phyloP scores from a whole-genome alignment of 2,329 filamentous ascomycete species.

The Neonectria faginata region DNA sequence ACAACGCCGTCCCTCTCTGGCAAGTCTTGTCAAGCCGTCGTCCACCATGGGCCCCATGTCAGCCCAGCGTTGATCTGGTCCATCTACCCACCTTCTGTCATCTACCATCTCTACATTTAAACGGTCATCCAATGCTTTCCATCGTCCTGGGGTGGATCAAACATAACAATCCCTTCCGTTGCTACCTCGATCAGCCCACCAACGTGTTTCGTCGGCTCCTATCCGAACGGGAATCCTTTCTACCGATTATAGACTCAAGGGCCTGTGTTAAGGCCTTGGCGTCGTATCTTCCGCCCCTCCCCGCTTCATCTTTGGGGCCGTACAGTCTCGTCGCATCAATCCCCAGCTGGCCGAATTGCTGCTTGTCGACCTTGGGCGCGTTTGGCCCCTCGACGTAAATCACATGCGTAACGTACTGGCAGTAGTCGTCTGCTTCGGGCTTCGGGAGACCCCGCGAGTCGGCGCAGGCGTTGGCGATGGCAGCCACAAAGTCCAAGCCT shows the following conservation, averaged over 20 bases:
- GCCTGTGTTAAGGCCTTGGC: constrained; percentile 78
- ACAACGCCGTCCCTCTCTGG: too few relatives aligned
- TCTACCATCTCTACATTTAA: not conserved
- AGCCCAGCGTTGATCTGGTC: not conserved
- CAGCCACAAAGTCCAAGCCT: constrained; percentile 83
- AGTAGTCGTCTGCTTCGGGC: constrained; percentile 62
- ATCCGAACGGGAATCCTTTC: constrained; percentile 52
- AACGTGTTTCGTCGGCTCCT: constrained; percentile 60
- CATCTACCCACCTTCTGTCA: not conserved
- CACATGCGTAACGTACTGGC: constrained; percentile 83
- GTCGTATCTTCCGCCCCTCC: constrained; percentile 75
- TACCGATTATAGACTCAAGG: constrained; percentile 81
- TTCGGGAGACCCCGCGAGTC: constrained; percentile 68
- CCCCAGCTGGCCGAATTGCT: constrained; percentile 71
- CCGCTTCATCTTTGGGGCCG: constrained; percentile 66
- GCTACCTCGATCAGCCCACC: constrained; percentile 43
- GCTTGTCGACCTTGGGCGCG: constrained; percentile 77
- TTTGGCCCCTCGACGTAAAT: constrained; percentile 80
- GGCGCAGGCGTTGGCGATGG: constrained; percentile 79
- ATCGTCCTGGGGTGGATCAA: not conserved
- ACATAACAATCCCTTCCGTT: not conserved
- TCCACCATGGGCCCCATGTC: not conserved
- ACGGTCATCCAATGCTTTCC: not conserved
- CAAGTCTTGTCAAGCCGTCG: not conserved
- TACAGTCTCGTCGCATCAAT: constrained; percentile 84